Conservation (phyloP, 331 rosid genomes). For the Cydonia oblonga region DNA sequence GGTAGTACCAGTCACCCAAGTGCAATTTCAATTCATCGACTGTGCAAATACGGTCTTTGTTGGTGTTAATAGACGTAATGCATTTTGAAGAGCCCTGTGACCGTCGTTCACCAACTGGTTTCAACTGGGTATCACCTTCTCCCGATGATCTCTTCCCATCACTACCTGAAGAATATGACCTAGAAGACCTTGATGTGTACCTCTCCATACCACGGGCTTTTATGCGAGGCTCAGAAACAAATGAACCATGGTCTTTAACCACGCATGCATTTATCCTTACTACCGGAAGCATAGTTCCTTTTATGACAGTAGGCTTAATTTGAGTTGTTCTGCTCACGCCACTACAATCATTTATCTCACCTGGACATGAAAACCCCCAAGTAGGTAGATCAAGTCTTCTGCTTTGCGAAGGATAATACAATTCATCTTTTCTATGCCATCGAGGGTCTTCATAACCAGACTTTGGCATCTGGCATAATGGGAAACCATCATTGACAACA, state of each 20-base stretch:
- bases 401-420: slow-evolving; percentile 74
- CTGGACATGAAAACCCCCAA: slow-evolving; percentile 85
- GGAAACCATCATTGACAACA: slow-evolving; percentile 76
- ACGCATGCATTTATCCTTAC: slow-evolving; percentile 94
- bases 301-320: slow-evolving; percentile 39
- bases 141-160: slow-evolving; percentile 74
- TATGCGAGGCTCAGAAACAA: slow-evolving; percentile 65
- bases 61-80: slow-evolving; percentile 28
- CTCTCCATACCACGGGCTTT: slow-evolving; percentile 62
- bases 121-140: slow-evolving; percentile 54
- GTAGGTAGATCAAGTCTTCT: slow-evolving; percentile 78
- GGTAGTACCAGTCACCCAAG: slow-evolving; percentile 91
- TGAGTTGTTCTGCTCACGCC: slow-evolving; percentile 34
- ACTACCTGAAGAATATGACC: slow-evolving; percentile 48
- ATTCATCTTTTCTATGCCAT: slow-evolving; percentile 75
- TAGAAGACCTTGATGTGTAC: slow-evolving; percentile 52
- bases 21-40: slow-evolving; percentile 61
- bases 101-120: slow-evolving; percentile 31
- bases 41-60: slow-evolving; percentile 63
- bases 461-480: slow-evolving; percentile 74
- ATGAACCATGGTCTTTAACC: slow-evolving; percentile 77
- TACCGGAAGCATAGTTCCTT: slow-evolving; percentile 57
- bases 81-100: slow-evolving; percentile 33
- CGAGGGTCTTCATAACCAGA: slow-evolving; percentile 96
- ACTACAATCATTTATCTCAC: slow-evolving; percentile 50